Base-by-base conservation (phyloP, 768 basidiomycete species). In the Lenzites betulinus region DNA sequence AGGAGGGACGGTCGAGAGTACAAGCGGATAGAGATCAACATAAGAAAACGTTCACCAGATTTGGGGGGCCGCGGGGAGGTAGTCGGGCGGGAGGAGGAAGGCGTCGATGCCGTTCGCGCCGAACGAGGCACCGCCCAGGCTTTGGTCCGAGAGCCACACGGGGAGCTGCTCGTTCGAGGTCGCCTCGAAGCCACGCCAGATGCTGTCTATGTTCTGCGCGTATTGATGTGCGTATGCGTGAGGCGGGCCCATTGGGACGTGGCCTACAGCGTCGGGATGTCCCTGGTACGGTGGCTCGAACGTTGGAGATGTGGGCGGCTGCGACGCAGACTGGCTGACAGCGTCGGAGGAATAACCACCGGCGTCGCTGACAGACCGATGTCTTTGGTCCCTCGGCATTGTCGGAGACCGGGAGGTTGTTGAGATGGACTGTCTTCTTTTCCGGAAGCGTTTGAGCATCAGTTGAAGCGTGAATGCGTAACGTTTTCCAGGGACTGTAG, bases 391-490 rank as follows among this genome's bases (percentile, higher is more conserved):
- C 41, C 86, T 83, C 7, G 81, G 64, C 15, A 80, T 70, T 63
- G 83, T 81, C 0, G 88, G 88, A 18, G 89, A 90, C 18, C 82
- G 83, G 15, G 87, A 82, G 18, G 76, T 71, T 33, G 76, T 71
- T 33, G 86, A 85, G 13, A 78, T 74, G 0, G 78, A 67, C 53
- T 63, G 62, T 54, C 75, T 84, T 59, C 89, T 82, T 59, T 84
- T 88, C 72, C 83, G 82, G 35, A 84, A 83, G 58, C 88, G 80
- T 74, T 93, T 93, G 54, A 97, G 73, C 89, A 96, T 96, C 42
- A 95, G 76, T 64, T 93, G 90, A 20, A 98, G 78, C 5, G 93
- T 95, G 38, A 93, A 74, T 9, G 95, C 95, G 66, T 97, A 98
- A 54, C 95, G 87, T 69, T 93, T 93, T 13, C 93, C 95, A 23